These are phyloP conservation scores for Hypseocharis bilobata DNA, from an alignment of 441 rosid genomes.

Conservation along the genomic window DNA sequence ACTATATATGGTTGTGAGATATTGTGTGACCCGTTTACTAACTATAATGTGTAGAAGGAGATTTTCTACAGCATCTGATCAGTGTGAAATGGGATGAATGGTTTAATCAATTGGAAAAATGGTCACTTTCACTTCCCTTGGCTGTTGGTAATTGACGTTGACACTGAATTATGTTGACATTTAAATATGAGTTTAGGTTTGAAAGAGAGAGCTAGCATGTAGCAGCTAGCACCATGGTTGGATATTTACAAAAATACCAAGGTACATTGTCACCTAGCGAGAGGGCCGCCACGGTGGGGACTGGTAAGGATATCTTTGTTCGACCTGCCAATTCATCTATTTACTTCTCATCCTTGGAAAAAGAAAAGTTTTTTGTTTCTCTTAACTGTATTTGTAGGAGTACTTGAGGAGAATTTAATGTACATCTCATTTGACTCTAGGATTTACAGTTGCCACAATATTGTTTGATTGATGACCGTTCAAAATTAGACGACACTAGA, in stretches of 20 bases:
- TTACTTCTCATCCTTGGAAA: neutral
- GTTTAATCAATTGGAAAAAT: conserved; percentile 12
- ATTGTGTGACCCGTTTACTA: conserved; percentile 27
- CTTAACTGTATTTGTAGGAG: no score
- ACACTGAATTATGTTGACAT: conserved; percentile 33
- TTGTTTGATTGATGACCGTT: no score
- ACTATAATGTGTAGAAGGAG: conserved; percentile 19
- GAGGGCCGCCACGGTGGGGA: neutral
- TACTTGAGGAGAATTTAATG: no score
- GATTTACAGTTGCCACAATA: no score
- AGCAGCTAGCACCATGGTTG: neutral
- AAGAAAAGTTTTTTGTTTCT: no score
- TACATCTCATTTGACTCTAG: no score
- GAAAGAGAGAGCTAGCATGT: conserved; percentile 10
- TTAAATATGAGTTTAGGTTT: conserved; percentile 29
- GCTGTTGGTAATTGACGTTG: conserved; percentile 34
- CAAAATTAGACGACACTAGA: no score
- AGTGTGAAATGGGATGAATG: conserved; percentile 15
- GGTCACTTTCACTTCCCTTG: conserved; percentile 24
- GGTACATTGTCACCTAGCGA: neutral
- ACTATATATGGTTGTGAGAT: no score
- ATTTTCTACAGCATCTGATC: conserved; percentile 12
- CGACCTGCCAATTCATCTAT: neutral
- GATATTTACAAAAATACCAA: neutral
- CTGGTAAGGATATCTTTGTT: neutral